Evolutionary conservation across 257 asterid genomes (phyloP), one percentile per base, ranked within the genome.

Genomic region (Rauvolfia tetraphylla): DNA sequence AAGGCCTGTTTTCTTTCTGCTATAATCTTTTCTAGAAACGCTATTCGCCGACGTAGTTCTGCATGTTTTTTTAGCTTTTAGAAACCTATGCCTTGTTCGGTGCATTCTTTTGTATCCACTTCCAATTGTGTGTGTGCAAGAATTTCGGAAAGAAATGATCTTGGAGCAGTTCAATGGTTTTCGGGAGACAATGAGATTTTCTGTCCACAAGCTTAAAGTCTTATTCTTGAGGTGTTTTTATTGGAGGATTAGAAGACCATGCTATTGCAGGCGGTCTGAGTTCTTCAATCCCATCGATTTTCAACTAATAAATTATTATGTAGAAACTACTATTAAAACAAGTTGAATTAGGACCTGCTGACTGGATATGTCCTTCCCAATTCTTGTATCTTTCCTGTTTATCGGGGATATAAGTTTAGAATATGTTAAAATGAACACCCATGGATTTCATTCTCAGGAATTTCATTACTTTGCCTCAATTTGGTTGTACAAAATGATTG

Each of bases 1-100:
- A 85, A 79, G 84, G 15, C 57, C 61, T 61, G 48, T 63, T 71
- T 27, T 54, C 44, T 56, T 44, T n/a, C 2, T 56, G 69, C 44
- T 29, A 1, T 1, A 1, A 41, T 1, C 8, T 44, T 44, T 44
- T 31, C 39, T 48, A 2, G 10, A 7, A 4, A 38, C 4, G 31
- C 18, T 67, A 51, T 58, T 29, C 31, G 25, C 34, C 29, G 29
- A 48, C 53, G 36, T 56, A 29, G 9, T 9, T 74, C 27, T 63
- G 48, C 44, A 54, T 9, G 27, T 12, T 48, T 33, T n/a, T 22
- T 3, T 13, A 22, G 46, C 17, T 56, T 67, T 5, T 34, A 75
- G 46, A 12, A 27, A 38, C n/a, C 69, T 72, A 0, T 25, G 36
- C 20, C 7, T 58, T 27, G 11, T 58, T 58, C 63, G 10, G 36